Conservation (phyloP, 2,329 filamentous ascomycete genomes). For the Neonectria magnoliae region DNA sequence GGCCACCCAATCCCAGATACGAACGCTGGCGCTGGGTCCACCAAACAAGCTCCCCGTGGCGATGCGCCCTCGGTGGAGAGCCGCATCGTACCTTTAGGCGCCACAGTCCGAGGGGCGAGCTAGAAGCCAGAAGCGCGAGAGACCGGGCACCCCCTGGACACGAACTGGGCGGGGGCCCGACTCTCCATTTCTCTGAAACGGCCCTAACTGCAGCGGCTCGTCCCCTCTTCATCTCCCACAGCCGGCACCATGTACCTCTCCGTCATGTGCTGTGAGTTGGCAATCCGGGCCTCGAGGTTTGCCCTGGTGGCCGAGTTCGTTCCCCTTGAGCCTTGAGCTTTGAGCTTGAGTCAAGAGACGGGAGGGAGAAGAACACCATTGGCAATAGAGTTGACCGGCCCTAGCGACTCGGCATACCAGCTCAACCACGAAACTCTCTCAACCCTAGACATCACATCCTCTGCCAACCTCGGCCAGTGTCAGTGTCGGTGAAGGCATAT, state of each 20-base stretch:
- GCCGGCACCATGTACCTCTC: constrained; percentile 9
- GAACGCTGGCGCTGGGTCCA: constrained; percentile 27
- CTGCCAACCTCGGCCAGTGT: not conserved
- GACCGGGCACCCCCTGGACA: constrained; percentile 14
- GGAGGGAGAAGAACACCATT: not conserved
- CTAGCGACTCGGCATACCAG: not conserved
- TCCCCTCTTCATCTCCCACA: constrained; percentile 40
- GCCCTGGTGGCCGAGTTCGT: not conserved
- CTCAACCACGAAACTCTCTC: not conserved
- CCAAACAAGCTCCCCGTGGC: constrained; percentile 41
- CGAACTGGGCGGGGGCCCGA: constrained; percentile 10
- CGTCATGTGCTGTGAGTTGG: constrained; percentile 12
- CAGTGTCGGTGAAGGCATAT: not conserved
- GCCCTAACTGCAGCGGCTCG: constrained; percentile 34
- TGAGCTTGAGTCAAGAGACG: not conserved
- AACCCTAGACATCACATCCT: not conserved
- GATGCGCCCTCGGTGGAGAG: constrained; percentile 28
- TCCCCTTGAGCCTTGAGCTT: not conserved
- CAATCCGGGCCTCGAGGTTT: not conserved
- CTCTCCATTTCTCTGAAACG: constrained; percentile 40
- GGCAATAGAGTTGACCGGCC: not conserved
- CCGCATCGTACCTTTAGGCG: constrained; percentile 4
- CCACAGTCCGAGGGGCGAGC: not conserved
- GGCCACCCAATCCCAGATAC: constrained; percentile 21
- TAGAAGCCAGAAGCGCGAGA: not conserved